Evolutionary conservation across 1,284 basidiomycete genomes (phyloP).

Genomic region (Rhodofomes roseus): DNA sequence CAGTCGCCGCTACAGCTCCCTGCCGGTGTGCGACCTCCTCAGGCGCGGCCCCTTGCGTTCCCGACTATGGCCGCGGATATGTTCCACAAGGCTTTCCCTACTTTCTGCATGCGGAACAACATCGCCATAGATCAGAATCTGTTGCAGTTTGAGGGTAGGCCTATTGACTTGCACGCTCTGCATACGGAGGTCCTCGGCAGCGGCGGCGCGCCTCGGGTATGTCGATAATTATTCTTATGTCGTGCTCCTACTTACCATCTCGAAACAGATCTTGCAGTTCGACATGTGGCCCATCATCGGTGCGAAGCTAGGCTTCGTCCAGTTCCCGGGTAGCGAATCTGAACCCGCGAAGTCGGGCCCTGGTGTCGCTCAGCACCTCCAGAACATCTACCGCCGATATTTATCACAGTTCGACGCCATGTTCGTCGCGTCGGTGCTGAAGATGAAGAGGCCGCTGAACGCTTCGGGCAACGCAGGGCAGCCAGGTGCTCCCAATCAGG

Average conservation of each 20-base stretch:
- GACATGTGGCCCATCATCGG: slow-evolving; percentile 66
- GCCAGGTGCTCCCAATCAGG: not conserved
- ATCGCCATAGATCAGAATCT: slow-evolving; percentile 38
- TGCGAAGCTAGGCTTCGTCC: slow-evolving; percentile 57
- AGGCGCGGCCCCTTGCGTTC: not conserved
- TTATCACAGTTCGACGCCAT: slow-evolving; percentile 53
- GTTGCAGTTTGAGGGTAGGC: slow-evolving; percentile 45
- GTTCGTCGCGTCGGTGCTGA: slow-evolving; percentile 35
- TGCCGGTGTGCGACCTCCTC: not conserved
- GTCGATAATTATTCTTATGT: slow-evolving; percentile 15
- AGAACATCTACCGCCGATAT: slow-evolving; percentile 56
- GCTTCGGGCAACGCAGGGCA: slow-evolving; percentile 1
- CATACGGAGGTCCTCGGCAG: slow-evolving; percentile 55
- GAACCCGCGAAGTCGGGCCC: slow-evolving; percentile 60
- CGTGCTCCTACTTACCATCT: not conserved
- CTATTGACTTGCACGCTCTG: slow-evolving; percentile 53
- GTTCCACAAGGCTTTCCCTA: slow-evolving; percentile 48
- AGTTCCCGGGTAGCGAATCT: slow-evolving; percentile 51
- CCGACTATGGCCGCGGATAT: slow-evolving; percentile 34
- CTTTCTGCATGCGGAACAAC: slow-evolving; percentile 39
- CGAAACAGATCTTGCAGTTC: slow-evolving; percentile 44
- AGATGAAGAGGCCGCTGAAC: slow-evolving; percentile 10
- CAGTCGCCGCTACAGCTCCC: slow-evolving; percentile 1
- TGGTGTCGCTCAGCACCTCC: slow-evolving; percentile 53
- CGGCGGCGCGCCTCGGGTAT: slow-evolving; percentile 48